These are phyloP conservation scores for Verticillium nonalfalfae DNA, from an alignment of 2,329 filamentous ascomycete species.

Conservation along the genomic window DNA sequence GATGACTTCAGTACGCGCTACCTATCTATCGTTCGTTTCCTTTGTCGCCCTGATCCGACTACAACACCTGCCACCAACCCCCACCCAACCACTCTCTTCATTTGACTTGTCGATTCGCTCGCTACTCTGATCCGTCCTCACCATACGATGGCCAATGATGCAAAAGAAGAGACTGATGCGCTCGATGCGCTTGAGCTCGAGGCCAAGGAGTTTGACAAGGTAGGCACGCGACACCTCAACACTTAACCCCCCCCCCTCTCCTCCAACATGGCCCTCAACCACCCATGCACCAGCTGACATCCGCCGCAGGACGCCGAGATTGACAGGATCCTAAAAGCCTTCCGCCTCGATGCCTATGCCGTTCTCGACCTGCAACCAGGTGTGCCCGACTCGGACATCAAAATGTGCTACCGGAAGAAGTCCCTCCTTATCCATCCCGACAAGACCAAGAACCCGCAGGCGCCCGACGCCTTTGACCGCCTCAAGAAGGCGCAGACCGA, in stretches of 20 bases:
- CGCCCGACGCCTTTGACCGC: slow-evolving; percentile 93
- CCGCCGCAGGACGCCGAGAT: slow-evolving; percentile 78
- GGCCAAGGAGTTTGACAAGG: slow-evolving; percentile 88
- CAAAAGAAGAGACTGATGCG: slow-evolving; percentile 62
- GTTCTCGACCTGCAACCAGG: slow-evolving; percentile 94
- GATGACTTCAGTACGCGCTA: not conserved
- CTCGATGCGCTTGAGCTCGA: slow-evolving; percentile 78
- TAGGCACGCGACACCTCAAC: slow-evolving; percentile 22
- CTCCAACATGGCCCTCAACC: not conserved
- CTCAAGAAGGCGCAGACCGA: slow-evolving; percentile 90
- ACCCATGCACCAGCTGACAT: not conserved
- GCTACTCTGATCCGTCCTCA: not conserved
- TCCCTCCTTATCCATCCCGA: slow-evolving; percentile 99
- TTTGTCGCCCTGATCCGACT: not conserved
- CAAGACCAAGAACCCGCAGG: slow-evolving; percentile 86
- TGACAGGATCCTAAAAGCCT: slow-evolving; percentile 86
- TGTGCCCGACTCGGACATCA: slow-evolving; percentile 94
- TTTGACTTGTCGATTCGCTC: not conserved
- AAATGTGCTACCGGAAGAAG: slow-evolving; percentile 87
- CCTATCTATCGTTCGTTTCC: not conserved
- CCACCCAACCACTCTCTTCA: not conserved
- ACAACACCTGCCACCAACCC: not conserved
- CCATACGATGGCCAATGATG: slow-evolving; percentile 27
- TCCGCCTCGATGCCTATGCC: slow-evolving; percentile 75
- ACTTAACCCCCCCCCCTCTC: not conserved